These are phyloP conservation scores for Ustilago shanxiensis DNA, from an alignment of 1,284 basidiomycete species.

Conservation along the genomic window DNA sequence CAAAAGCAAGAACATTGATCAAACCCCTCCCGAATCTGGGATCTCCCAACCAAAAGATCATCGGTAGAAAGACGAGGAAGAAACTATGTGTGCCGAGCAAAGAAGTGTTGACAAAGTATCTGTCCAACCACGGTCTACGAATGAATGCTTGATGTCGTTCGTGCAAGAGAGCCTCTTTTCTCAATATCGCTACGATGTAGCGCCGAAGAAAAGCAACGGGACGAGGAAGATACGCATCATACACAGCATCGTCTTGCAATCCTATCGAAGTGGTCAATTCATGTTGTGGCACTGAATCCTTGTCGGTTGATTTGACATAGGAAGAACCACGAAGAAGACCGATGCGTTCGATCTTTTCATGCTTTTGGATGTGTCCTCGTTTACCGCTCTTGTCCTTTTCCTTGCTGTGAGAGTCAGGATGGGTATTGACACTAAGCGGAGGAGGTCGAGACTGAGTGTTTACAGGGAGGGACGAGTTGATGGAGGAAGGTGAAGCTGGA, in stretches of 20 bases:
- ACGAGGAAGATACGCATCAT: constrained; percentile 56
- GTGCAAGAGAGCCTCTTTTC: constrained; percentile 45
- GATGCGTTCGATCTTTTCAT: constrained; percentile 48
- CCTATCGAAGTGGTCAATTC: constrained; percentile 57
- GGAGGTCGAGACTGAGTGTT: neutral
- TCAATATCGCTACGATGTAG: constrained; percentile 39
- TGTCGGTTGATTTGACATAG: constrained; percentile 37
- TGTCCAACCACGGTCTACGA: constrained; percentile 77
- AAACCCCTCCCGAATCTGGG: constrained; percentile 75
- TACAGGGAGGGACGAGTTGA: neutral
- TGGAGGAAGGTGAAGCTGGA: neutral
- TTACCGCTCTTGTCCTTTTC: constrained; percentile 16
- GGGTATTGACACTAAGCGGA: constrained; percentile 19
- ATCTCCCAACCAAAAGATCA: constrained; percentile 88
- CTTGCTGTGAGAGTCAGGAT: neutral
- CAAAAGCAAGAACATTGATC: constrained; percentile 79
- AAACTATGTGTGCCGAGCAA: constrained; percentile 87
- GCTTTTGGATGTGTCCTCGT: constrained; percentile 42
- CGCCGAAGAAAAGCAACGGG: constrained; percentile 51
- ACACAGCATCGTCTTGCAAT: constrained; percentile 51
- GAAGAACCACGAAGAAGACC: constrained; percentile 50
- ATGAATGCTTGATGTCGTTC: constrained; percentile 53
- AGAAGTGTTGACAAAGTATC: constrained; percentile 90
- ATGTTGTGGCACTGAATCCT: constrained; percentile 31
- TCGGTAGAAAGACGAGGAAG: constrained; percentile 89